A percentile compares a stretch with the other conserved stretches of the same genome.
Conservation (phyloP, 495 filamentous ascomycete genomes). For the Cladorrhinum samala region DNA sequence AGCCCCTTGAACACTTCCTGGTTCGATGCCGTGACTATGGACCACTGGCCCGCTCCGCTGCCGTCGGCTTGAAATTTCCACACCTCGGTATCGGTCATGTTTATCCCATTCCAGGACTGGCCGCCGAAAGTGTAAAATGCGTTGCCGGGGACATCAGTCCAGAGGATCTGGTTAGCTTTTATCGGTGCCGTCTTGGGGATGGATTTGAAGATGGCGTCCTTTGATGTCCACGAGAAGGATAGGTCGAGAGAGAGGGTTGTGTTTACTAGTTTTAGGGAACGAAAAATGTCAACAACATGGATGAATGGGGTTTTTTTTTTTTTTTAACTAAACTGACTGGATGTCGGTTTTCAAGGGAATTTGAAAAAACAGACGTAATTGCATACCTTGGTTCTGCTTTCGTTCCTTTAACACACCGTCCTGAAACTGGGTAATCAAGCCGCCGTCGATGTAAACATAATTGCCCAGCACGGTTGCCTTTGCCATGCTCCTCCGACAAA, state of each 20-base stretch:
- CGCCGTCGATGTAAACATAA: constrained; percentile 11
- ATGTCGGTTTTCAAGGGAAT: no score
- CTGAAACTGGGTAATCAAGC: constrained; percentile 3
- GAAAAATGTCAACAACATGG: no score
- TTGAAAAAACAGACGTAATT: background rate
- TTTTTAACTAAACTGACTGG: no score
- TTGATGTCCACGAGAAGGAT: background rate
- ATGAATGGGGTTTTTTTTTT: no score
- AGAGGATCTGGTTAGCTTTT: background rate
- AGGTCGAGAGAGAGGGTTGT: background rate
- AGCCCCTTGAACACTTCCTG: background rate
- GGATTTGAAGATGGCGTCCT: background rate
- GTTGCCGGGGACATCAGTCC: background rate
- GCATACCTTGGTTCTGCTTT: background rate
- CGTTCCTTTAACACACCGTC: background rate
- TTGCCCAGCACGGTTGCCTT: constrained; percentile 6
- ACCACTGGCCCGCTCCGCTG: background rate
- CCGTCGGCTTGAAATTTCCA: background rate
- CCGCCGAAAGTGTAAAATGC: background rate
- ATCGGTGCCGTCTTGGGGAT: background rate
- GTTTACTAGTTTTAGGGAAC: no score
- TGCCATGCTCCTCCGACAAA: background rate
- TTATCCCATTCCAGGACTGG: background rate
- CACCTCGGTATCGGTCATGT: background rate
- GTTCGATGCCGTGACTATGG: background rate